Percentiles rank a stretch among this genome's conserved stretches.
phyloP scores from a whole-genome alignment of 2,329 filamentous ascomycete genomes.

The Dothideomycetidae sp. region DNA sequence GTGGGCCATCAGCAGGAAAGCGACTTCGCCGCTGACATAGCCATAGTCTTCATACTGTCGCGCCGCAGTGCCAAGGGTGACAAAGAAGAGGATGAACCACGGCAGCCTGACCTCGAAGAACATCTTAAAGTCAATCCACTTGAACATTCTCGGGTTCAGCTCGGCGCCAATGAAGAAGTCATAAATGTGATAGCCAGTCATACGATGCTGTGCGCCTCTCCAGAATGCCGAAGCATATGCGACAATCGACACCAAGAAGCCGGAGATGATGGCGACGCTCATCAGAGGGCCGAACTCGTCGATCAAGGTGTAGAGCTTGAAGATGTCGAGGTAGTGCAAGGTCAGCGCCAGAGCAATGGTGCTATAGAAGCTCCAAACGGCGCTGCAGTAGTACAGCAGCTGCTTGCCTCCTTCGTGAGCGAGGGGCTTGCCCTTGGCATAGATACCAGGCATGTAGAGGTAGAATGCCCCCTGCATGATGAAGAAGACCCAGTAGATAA shows the following conservation, averaged over 20 bases:
- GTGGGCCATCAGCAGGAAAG: conserved; percentile 76
- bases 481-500: conserved; percentile 90
- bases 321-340: conserved; percentile 70
- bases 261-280: conserved; percentile 83
- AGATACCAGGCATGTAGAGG: conserved; percentile 73
- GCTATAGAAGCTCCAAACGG: conserved; percentile 70
- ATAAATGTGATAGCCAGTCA: conserved; percentile 71
- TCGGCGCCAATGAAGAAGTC: conserved; percentile 89
- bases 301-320: conserved; percentile 80
- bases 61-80: conserved; percentile 60
- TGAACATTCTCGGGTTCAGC: conserved; percentile 64
- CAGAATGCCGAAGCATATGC: conserved; percentile 75
- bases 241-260: conserved; percentile 66
- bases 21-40: conserved; percentile 72
- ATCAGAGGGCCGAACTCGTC: conserved; percentile 92
- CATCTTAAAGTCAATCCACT: conserved; percentile 82
- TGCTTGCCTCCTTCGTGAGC: conserved; percentile 71
- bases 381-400: conserved; percentile 89
- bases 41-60: conserved; percentile 76
- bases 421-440: conserved; percentile 75
- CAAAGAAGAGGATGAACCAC: conserved; percentile 78
- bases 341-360: conserved; percentile 58
- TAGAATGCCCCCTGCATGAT: conserved; percentile 74
- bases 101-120: conserved; percentile 88
- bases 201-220: conserved; percentile 75